phyloP scores from a whole-genome alignment of 148 eudicot species.

The Cornus florida region DNA sequence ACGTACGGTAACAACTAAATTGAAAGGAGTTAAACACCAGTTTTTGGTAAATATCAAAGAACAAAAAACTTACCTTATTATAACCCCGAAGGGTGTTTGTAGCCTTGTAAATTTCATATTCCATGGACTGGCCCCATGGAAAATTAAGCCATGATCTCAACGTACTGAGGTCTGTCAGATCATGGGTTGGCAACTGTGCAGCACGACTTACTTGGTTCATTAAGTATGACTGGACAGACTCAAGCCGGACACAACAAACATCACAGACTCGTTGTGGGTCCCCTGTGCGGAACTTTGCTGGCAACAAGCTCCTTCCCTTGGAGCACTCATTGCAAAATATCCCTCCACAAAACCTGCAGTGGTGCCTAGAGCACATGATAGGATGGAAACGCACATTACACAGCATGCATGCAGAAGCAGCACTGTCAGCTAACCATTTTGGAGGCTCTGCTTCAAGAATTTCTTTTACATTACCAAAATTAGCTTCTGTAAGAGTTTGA shows the following conservation, averaged over 20 bases:
- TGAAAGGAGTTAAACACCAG: too few relatives aligned
- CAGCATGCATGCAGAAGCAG: constrained; percentile 64
- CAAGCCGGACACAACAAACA: constrained; percentile 69
- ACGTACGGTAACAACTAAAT: too few relatives aligned
- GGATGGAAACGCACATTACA: constrained; percentile 68
- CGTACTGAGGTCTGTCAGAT: constrained; percentile 63
- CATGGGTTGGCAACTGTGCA: constrained; percentile 63
- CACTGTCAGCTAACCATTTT: constrained; percentile 68
- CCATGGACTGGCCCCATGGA: constrained; percentile 72
- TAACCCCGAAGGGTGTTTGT: constrained; percentile 53
- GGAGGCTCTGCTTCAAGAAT: constrained; percentile 63
- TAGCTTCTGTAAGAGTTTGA: constrained; percentile 55
- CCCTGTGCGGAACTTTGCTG: constrained; percentile 37
- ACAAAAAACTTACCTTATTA: constrained; percentile 33
- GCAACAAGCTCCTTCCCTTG: constrained; percentile 68
- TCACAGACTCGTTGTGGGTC: constrained; percentile 73
- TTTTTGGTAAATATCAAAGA: background rate
- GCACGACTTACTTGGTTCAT: constrained; percentile 69
- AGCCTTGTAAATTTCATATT: constrained; percentile 74
- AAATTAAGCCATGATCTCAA: constrained; percentile 71
- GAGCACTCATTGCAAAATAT: constrained; percentile 60
- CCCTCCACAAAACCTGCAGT: constrained; percentile 79
- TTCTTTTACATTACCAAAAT: constrained; percentile 36
- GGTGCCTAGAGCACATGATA: constrained; percentile 66
- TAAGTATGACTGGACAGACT: constrained; percentile 55